Evolutionary conservation across 805 yeast genomes (phyloP).

Genomic region (Ogataea wickerhamii): DNA sequence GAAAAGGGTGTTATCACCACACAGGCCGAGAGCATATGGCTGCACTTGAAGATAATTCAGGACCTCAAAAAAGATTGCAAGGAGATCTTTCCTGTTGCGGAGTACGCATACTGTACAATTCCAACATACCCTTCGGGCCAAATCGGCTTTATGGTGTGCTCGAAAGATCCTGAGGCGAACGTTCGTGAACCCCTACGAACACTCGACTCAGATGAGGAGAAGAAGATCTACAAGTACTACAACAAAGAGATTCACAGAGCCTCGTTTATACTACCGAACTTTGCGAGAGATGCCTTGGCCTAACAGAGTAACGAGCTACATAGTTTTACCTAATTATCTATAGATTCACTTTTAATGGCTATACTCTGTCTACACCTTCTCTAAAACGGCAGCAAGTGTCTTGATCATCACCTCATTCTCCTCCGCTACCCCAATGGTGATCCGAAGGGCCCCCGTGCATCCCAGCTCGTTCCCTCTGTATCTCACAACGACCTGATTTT

Average conservation of each 20-base stretch:
- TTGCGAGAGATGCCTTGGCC: conserved; percentile 55
- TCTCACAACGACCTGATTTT: conserved; percentile 78
- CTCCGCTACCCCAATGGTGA: conserved; percentile 78
- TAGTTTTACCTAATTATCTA: background rate
- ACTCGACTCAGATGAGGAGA: conserved; percentile 58
- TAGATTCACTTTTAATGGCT: conserved; percentile 2
- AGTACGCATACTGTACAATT: conserved; percentile 85
- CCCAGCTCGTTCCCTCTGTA: conserved; percentile 89
- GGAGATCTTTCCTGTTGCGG: conserved; percentile 86
- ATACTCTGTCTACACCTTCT: conserved; percentile 6
- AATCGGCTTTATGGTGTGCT: conserved; percentile 96
- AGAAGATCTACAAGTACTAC: conserved; percentile 72
- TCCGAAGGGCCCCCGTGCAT: conserved; percentile 82
- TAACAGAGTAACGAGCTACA: background rate
- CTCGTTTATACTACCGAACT: conserved; percentile 86
- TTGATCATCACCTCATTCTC: conserved; percentile 63
- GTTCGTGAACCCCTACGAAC: conserved; percentile 69
- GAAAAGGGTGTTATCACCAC: conserved; percentile 89
- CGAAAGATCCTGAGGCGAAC: conserved; percentile 63
- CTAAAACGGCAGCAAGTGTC: conserved; percentile 24
- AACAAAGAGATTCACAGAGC: conserved; percentile 81
- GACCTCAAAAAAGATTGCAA: conserved; percentile 78
- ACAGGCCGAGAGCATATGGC: conserved; percentile 95
- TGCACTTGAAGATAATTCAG: conserved; percentile 80
- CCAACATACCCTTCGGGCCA: conserved; percentile 98